phyloP scores from a whole-genome alignment of 2,329 filamentous ascomycete genomes.

The Rhinocladiella mackenziei region DNA sequence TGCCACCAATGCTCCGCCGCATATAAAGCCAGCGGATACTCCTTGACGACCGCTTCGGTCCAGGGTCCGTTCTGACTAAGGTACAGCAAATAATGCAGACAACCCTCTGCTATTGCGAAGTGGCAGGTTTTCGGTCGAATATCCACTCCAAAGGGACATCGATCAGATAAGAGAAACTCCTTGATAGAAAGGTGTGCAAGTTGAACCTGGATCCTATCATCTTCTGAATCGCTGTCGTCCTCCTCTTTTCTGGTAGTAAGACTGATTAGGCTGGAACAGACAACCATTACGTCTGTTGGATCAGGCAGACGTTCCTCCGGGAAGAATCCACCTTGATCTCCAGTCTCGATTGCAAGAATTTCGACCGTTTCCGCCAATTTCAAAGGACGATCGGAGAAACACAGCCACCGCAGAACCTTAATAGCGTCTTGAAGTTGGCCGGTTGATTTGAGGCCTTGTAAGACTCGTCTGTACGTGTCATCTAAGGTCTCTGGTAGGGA shows the following conservation, averaged over 20 bases:
- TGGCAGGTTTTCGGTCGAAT: too few relatives aligned
- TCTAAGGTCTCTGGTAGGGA: slow-evolving; percentile 29
- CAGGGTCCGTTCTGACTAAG: too few relatives aligned
- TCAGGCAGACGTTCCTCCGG: slow-evolving; percentile 7
- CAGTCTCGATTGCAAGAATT: slow-evolving; percentile 13
- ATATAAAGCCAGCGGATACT: too few relatives aligned
- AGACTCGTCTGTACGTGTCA: slow-evolving; percentile 25
- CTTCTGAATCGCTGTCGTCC: neutral
- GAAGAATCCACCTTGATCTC: slow-evolving; percentile 6
- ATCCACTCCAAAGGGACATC: too few relatives aligned
- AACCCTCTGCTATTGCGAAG: too few relatives aligned
- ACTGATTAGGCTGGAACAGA: slow-evolving; percentile 28
- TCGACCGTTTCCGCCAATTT: slow-evolving; percentile 3
- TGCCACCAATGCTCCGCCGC: too few relatives aligned
- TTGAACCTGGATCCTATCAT: neutral
- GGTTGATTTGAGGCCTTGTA: slow-evolving; percentile 5
- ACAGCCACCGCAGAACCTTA: neutral
- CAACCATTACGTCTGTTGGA: slow-evolving; percentile 18
- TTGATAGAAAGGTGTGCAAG: neutral
- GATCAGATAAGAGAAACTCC: neutral
- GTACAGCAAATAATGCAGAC: too few relatives aligned
- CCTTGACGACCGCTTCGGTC: too few relatives aligned
- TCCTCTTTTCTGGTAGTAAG: neutral
- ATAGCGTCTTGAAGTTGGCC: slow-evolving; percentile 10
- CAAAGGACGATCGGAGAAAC: slow-evolving; percentile 3